Base-by-base conservation (phyloP, 371 early-diverging fungal species). In the Syncephalastrum contaminatum region DNA sequence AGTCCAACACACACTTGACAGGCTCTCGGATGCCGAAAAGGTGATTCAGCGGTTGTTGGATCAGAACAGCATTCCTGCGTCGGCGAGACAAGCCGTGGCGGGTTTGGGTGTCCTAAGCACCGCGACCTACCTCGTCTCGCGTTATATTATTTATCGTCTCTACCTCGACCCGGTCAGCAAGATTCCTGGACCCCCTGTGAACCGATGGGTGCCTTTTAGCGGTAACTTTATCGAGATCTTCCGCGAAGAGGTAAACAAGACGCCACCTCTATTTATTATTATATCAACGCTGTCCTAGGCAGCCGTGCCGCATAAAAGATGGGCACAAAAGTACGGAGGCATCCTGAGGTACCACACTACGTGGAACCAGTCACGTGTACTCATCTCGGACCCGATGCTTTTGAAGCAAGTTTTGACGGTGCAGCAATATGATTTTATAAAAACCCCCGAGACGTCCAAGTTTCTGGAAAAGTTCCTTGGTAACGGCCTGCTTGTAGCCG, bases 121-220 rank as follows among this genome's bases (percentile, higher is more conserved):
- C 5, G 36, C 36, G 36, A 30, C 36, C 36, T 30, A 30, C 36
- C 36, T 30, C 0, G 36, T 60, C 7, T 16, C 54, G 55, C 46
- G 49, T 20, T 56, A 69, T n/a, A 61, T 77, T n/a, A 42, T 83
- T 13, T 67, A 77, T 18, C 72, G 75, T 16, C 60, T 78, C 12
- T 83, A 70, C 19, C 48, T 84, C 16, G 61, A 76, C 19, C 84
- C 80, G 0, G 55, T 80, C 3, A 67, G 66, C 6, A 73, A 66
- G 13, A 63, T 85, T 5, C 87, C 87, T n/a, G 87, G 87, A 0
- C 87, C 87, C 14, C 70, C 70, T 14, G 74, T 75, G n/a, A 58
- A 60, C 7, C 50, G 50, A 4, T 72, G 74, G 73, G 36, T 71
- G 3, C 84, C 84, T 5, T 72, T 79, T n/a, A 22, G 77, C 36